Evolutionary conservation across 371 early-diverging fungal species (phyloP).

Genomic region (Entomophthora muscae): DNA sequence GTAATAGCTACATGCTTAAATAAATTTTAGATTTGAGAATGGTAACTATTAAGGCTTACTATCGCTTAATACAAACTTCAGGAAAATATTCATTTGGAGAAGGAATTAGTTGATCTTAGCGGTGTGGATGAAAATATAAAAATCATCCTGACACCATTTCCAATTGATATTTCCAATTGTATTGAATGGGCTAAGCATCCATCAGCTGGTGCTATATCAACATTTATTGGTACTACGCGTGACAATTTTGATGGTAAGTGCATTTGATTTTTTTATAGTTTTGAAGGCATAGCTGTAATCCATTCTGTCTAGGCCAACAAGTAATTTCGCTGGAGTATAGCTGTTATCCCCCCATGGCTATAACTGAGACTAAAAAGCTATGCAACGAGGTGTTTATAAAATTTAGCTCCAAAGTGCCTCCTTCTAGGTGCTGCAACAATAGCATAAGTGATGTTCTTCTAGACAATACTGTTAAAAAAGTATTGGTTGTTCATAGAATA

Average conservation of each 20-base stretch:
- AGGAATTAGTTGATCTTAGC: neutral
- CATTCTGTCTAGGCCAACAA: neutral
- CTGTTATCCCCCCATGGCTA: neutral
- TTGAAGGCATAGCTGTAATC: no score
- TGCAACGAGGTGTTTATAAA: neutral
- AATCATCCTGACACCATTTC: neutral
- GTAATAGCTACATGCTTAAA: no score
- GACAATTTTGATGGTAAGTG: constrained; percentile 4
- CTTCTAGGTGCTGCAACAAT: neutral
- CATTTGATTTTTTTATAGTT: neutral
- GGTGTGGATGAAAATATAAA: neutral
- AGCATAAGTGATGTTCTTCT: neutral
- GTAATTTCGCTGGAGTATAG: constrained; percentile 2
- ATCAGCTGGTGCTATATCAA: neutral
- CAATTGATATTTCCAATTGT: neutral
- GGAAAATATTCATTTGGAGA: neutral
- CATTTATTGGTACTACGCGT: constrained; percentile 1
- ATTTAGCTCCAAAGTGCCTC: neutral
- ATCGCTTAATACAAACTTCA: neutral
- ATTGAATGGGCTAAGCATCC: neutral
- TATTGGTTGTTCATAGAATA: constrained; percentile 30
- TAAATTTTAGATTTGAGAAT: no score
- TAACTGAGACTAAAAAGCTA: constrained; percentile 2
- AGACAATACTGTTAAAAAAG: constrained; percentile 4
- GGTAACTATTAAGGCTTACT: no score